These are phyloP conservation scores for Grammothele lineata DNA, from an alignment of 768 basidiomycete genomes.

Conservation along the genomic window DNA sequence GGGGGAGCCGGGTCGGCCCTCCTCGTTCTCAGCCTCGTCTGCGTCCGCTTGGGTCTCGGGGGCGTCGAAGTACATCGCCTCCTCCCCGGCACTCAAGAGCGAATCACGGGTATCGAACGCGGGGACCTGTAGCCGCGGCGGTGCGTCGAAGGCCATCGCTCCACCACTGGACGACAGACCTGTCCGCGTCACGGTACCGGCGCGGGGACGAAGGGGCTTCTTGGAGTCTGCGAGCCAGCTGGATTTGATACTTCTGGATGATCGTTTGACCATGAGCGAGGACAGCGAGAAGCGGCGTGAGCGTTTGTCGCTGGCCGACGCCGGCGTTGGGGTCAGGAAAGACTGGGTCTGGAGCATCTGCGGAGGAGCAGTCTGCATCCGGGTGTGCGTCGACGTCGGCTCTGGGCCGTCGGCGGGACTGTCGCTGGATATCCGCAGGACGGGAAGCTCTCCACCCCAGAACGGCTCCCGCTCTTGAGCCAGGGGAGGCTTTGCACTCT, in stretches of 20 bases:
- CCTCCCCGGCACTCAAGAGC: neutral
- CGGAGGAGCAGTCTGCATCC: slow-evolving; percentile 9
- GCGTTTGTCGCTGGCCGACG: slow-evolving; percentile 8
- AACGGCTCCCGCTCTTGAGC: neutral
- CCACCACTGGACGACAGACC: too few relatives aligned
- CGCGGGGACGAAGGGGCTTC: too few relatives aligned
- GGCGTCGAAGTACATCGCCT: slow-evolving; percentile 10
- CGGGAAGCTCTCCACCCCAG: slow-evolving; percentile 13
- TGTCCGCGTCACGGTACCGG: too few relatives aligned
- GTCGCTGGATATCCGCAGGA: neutral
- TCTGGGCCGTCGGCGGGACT: too few relatives aligned
- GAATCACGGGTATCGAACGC: too few relatives aligned
- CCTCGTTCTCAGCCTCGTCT: too few relatives aligned
- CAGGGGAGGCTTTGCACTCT: neutral
- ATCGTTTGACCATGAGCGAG: slow-evolving; percentile 19
- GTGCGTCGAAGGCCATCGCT: too few relatives aligned
- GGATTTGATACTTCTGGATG: slow-evolving; percentile 5
- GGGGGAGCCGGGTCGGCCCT: too few relatives aligned
- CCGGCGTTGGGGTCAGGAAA: too few relatives aligned
- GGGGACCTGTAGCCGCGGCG: too few relatives aligned
- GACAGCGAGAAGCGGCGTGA: slow-evolving; percentile 25
- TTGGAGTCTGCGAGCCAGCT: too few relatives aligned
- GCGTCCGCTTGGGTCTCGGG: slow-evolving; percentile 6
- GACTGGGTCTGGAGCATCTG: neutral
- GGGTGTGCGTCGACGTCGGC: too few relatives aligned